Conservation (phyloP, 2,329 filamentous ascomycete species). For the Ambrosiella xylebori region DNA sequence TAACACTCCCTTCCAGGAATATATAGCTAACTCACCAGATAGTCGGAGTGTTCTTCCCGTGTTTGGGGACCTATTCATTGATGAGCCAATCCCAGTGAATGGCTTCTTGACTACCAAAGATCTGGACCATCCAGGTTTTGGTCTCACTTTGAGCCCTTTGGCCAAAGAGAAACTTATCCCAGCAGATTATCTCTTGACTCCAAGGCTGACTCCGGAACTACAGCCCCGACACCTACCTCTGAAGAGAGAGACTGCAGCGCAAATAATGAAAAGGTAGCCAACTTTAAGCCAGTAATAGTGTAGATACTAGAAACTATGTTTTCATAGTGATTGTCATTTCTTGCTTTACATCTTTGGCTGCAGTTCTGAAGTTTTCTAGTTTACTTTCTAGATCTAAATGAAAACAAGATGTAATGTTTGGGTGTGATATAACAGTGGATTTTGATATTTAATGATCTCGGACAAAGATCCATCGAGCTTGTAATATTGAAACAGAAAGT, state of each 20-base stretch:
- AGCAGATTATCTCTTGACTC: constrained; percentile 53
- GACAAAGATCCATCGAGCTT: background rate
- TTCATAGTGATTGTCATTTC: background rate
- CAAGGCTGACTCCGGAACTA: constrained; percentile 31
- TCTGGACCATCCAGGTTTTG: constrained; percentile 81
- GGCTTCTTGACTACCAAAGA: constrained; percentile 66
- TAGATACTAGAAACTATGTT: background rate
- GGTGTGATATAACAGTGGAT: background rate
- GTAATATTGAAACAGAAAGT: background rate
- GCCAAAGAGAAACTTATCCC: constrained; percentile 56
- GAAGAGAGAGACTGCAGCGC: constrained; percentile 5
- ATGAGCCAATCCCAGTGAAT: constrained; percentile 74
- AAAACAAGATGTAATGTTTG: background rate
- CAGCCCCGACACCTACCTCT: constrained; percentile 20
- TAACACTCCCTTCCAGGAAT: constrained; percentile 91
- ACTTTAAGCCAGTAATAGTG: background rate
- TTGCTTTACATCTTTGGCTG: background rate
- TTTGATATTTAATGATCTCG: background rate
- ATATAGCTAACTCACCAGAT: constrained; percentile 82
- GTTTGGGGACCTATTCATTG: constrained; percentile 77
- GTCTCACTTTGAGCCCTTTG: constrained; percentile 67
- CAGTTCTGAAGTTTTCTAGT: background rate
- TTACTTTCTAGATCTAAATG: background rate
- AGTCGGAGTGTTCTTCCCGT: constrained; percentile 80
- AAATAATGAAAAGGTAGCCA: background rate